phyloP scores from a whole-genome alignment of 176 grass and related monocot genomes.

The Triticum aestivum region IWGSC_CS_RefSeq_v2.1 NC_057795.1:572618657-572619156 shows the following conservation, averaged over 20 bases:
- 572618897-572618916: not conserved
- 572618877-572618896: not conserved
- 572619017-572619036: not conserved
- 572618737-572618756: not conserved
- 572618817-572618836: not conserved
- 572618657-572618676: not conserved
- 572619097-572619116: not conserved
- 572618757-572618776: not conserved
- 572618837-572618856: not conserved
- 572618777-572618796: not conserved
- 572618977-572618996: not conserved
- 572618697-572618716: not conserved
- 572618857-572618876: not conserved
- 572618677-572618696: not conserved
- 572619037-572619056: not conserved
- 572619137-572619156: not conserved
- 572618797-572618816: conserved; percentile 5
- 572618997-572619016: not conserved
- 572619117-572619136: not conserved
- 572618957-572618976: not conserved
- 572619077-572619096: not conserved
- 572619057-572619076: not conserved
- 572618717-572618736: not conserved
- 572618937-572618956: not conserved
- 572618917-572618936: not conserved